phyloP scores from a whole-genome alignment of 2,329 filamentous ascomycete genomes.

The Neofusicoccum parvum region DNA sequence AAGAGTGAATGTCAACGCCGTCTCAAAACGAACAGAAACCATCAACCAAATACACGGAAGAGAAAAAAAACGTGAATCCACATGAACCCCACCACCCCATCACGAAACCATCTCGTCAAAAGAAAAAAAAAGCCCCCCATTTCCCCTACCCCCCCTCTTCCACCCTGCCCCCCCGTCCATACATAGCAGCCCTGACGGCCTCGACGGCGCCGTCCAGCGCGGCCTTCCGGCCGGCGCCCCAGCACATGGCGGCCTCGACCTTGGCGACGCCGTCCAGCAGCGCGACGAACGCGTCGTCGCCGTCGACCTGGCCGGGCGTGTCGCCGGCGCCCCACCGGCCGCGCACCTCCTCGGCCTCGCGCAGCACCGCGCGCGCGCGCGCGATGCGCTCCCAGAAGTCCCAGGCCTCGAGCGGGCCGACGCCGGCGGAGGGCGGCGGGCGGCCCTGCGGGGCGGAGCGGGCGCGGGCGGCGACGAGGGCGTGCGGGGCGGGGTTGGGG shows the following conservation, averaged over 20 bases:
- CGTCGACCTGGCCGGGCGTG: background rate
- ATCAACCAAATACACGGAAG: too few relatives aligned
- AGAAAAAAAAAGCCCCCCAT: slow-evolving; percentile 14
- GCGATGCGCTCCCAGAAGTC: slow-evolving; percentile 2
- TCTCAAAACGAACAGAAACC: too few relatives aligned
- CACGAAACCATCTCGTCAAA: too few relatives aligned
- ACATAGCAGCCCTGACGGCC: slow-evolving; percentile 27
- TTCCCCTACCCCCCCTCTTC: slow-evolving; percentile 30
- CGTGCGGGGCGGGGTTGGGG: background rate
- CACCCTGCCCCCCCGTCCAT: slow-evolving; percentile 23
- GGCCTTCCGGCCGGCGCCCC: slow-evolving; percentile 19
- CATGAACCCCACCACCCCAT: too few relatives aligned
- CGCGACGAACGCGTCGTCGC: background rate
- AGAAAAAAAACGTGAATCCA: too few relatives aligned
- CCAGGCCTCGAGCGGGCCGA: background rate
- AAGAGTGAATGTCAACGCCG: too few relatives aligned
- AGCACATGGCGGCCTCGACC: slow-evolving; percentile 27
- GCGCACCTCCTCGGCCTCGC: slow-evolving; percentile 16
- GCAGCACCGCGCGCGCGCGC: background rate
- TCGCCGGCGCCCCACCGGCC: slow-evolving; percentile 21
- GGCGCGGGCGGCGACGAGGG: background rate
- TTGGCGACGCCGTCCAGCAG: background rate
- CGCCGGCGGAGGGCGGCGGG: background rate
- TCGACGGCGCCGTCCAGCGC: slow-evolving; percentile 30
- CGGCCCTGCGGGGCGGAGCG: background rate